phyloP scores from a whole-genome alignment of 345 rosid genomes.

The Luvunga scandens region DNA sequence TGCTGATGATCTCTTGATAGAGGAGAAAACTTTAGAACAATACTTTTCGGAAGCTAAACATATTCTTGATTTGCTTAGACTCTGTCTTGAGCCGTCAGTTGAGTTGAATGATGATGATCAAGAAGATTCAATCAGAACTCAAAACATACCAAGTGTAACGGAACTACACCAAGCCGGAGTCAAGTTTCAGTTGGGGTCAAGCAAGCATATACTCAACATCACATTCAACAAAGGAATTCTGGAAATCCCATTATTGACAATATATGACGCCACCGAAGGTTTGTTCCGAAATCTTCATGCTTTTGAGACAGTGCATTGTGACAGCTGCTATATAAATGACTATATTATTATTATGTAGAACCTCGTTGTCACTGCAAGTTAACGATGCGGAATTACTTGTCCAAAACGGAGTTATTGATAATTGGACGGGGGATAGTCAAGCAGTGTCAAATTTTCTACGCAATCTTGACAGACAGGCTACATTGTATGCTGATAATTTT shows the following conservation, averaged over 20 bases:
- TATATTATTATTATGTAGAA: constrained; percentile 2
- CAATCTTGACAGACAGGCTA: neutral
- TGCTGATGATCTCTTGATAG: neutral
- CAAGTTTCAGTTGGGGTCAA: neutral
- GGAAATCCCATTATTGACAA: neutral
- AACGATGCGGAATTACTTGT: constrained; percentile 19
- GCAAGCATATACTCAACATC: neutral
- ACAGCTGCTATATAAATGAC: neutral
- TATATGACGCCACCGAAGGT: neutral
- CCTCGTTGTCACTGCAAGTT: constrained; percentile 8
- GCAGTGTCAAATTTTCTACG: constrained; percentile 4
- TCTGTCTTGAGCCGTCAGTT: neutral
- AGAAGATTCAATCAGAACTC: no score
- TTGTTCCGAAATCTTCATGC: neutral
- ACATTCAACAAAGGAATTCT: neutral
- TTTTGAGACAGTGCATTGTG: neutral
- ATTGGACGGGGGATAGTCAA: neutral
- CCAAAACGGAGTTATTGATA: neutral
- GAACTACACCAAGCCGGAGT: constrained; percentile 7
- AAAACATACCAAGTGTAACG: neutral
- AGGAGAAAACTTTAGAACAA: neutral
- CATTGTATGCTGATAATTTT: neutral
- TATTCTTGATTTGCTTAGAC: neutral
- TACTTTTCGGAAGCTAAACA: neutral
- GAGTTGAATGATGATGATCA: no score